These are phyloP conservation scores for Venturia carpophila DNA, from an alignment of 2,329 filamentous ascomycete species.

Conservation along the genomic window DNA sequence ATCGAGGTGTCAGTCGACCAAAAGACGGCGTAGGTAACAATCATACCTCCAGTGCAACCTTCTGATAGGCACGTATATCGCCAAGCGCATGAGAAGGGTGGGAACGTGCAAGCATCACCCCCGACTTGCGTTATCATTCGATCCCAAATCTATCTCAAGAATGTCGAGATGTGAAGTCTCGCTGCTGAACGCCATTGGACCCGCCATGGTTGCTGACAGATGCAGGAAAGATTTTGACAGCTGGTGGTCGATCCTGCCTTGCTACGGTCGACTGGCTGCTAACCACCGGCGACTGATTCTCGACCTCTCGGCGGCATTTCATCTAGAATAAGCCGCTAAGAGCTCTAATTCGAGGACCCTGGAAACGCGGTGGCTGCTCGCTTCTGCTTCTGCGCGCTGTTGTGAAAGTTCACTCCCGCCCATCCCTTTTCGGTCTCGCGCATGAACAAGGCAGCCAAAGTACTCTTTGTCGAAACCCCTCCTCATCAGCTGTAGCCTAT, in stretches of 20 bases:
- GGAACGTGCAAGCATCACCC: not conserved
- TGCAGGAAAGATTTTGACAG: constrained; percentile 8
- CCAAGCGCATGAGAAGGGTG: not conserved
- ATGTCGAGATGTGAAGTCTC: not conserved
- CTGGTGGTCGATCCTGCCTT: not conserved
- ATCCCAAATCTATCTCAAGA: not conserved
- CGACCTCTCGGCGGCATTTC: constrained; percentile 4
- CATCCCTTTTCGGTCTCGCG: not conserved
- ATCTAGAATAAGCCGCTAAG: not conserved
- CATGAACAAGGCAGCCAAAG: constrained; percentile 5
- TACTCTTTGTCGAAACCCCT: not conserved
- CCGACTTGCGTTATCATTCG: not conserved
- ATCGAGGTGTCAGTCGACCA: not conserved
- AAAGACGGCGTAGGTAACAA: not conserved
- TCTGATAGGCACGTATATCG: not conserved
- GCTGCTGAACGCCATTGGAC: not conserved
- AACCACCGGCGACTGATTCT: not conserved
- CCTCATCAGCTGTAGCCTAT: constrained; percentile 7
- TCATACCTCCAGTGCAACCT: not conserved
- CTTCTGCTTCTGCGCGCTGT: constrained; percentile 12
- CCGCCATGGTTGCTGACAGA: not conserved
- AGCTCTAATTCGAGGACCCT: not conserved
- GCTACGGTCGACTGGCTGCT: not conserved
- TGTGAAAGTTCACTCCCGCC: constrained; percentile 10
- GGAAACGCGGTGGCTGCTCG: constrained; percentile 11